Base-by-base conservation (phyloP, 2,329 filamentous ascomycete genomes). In the Verticillium albo-atrum region DNA sequence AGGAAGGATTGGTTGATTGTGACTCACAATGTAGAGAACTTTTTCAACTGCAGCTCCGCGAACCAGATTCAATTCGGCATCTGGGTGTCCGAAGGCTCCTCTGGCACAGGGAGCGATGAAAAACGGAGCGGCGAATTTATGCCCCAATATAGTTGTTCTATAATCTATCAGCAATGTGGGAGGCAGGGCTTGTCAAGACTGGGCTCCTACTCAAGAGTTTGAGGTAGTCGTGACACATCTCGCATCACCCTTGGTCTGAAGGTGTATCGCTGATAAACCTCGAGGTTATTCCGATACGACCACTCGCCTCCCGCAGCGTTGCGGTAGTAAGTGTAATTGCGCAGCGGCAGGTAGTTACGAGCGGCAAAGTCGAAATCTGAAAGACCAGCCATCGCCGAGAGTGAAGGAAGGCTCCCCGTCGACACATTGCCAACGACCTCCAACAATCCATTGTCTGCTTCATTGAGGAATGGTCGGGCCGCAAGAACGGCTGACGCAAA, bases 251-350 rank as follows among this genome's bases (percentile, higher is more conserved):
- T 71, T 10, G 78, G 76, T 30, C 72, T 70, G 17, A 80, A 67
- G 25, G 69, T 69, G 62, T 75, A 76, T 23, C 75, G 72, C 57
- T 72, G 68, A 68, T 73, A 82, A 23, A 76, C 73, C 64, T 81
- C 79, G 6, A 81, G 72, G 65, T 81, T 81, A 65, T 80, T 80
- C 53, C 78, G 71, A 68, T 81, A 81, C 0, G 70, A 72, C 74
- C 75, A 80, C 66, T 80, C 78, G 58, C 77, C 77, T 5, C 71
- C 77, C 5, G 77, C 77, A 12, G 76, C 77, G 59, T 76, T 78
- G 62, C 77, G 74, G 66, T 80, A 80, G 66, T 78, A 81, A 2
- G 76, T 76, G 66, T 79, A 80, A 56, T 74, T 70, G 5, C 67
- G 66, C 6, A 60, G 62, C 57, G 75, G 71, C 65, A 80, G 71